Base-by-base conservation (phyloP, 495 filamentous ascomycete genomes). In the Aspergillus mulundensis region DNA sequence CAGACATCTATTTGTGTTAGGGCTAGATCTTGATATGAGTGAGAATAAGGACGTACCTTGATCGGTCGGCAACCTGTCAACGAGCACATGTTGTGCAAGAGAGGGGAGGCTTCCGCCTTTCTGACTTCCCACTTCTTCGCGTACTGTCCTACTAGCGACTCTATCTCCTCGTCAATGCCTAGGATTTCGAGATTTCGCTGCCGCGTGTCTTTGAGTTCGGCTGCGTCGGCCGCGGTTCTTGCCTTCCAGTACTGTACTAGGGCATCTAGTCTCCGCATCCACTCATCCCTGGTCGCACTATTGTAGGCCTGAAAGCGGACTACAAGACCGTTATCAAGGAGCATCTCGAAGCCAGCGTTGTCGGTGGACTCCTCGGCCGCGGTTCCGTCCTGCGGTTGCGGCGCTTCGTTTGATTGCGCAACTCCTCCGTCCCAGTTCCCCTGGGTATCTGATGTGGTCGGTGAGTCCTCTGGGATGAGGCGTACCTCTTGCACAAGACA, bases 41-140 rank as follows among this genome's bases (percentile, higher is more conserved):
- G 56, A 12, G 14, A 16, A 12, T 40, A 40, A 40, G 38, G n/a
- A 18, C 64, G 39, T 70, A 82, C 79, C 56, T 81, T 81, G 53
- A 90, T 85, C 16, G 84, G 71, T 38, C 87, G 81, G 58, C 87
- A 90, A 30, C 77, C 80, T 12, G 82, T 76, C 16, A 89, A 73
- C 10, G 79, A 76, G 66, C 87, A 90, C 67, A 89, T 79, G 60
- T 90, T 86, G 68, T 88, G 88, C 18, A 90, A 64, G 39, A 82
- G 72, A 12, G 86, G 80, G 3, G 81, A 87, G 19, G 87, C 85
- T 53, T 79, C 77, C 1, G 85, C 81, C 54, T 84, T 76, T 23
- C 77, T 82, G 24, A 90, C 85, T 63, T 90, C 87, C 87, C 87
- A 90, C 57, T 89, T 89, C 42, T 74, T 69, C 0, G 83, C 86